Evolutionary conservation across 768 basidiomycete species (phyloP), one percentile per base, ranked within the genome.

Genomic region (Leucosporidium yakuticum): DNA sequence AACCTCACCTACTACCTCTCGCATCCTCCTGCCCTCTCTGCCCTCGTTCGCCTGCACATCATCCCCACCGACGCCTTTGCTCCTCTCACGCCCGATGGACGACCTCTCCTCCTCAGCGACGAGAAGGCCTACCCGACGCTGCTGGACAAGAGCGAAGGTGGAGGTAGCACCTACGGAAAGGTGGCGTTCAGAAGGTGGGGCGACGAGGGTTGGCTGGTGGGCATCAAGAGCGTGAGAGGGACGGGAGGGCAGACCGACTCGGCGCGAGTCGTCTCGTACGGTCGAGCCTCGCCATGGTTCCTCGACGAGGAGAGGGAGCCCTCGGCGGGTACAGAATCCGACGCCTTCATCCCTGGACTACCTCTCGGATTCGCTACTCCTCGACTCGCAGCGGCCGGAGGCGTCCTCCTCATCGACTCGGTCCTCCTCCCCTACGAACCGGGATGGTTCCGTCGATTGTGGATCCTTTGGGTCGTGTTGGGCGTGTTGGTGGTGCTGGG

Each of bases 351-450:
- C 81, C 84, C 56, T 89, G 87, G 86, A 90, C 89, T 50, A 12
- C 86, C 89, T 55, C 86, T 88, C 55, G 89, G 89, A 39, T 47
- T 44, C 14, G 39, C 39, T 8, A 44, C 39, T 2, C 48, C 27
- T 32, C 64, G 61, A 85, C 85, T 12, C 85, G 84, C 17, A 81
- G 82, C 62, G 3, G 67, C 62, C 19, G 95, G 94, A 0, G 95
- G 95, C 5, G 91, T 97, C 49, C 83, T 97, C 67, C 84, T 88
- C 79, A 88, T 98, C 67, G 90, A 96, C 80, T 82, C 83, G 51
- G 82, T 97, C 19, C 80, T 99, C 63, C 76, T 86, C 29, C 96
- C 96, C 44, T 98, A 92, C 77, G 81, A 87, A 66, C 91, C 95
- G 4, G 83, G 87, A 6, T 91, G 90, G 90, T 92, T 88, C 85